Evolutionary conservation across 139 green algal genomes (phyloP).

Genomic region (Eudorina sp.): DNA sequence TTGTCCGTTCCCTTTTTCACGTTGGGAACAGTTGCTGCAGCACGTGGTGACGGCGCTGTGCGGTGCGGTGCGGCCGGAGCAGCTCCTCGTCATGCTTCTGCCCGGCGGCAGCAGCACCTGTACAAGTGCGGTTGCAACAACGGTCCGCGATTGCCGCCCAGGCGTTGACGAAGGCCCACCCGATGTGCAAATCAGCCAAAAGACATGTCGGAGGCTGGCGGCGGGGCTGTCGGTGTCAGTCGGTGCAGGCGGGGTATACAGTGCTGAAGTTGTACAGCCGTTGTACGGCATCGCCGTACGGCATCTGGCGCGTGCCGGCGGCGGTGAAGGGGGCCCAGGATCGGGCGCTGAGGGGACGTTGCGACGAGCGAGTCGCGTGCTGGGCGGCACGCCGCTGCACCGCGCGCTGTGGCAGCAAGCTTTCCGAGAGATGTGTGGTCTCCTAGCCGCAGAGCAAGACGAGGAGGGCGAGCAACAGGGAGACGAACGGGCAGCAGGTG

Average conservation of each 20-base stretch:
- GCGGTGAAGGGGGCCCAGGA: neutral
- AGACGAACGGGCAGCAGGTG: neutral
- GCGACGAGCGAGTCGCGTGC: neutral
- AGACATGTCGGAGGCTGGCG: slow-evolving; percentile 12
- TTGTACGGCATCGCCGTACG: slow-evolving; percentile 12
- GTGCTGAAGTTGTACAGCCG: neutral
- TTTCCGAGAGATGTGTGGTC: neutral
- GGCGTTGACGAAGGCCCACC: too few relatives aligned
- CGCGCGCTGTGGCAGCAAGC: slow-evolving; percentile 24
- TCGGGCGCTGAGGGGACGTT: neutral
- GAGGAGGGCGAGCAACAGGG: neutral
- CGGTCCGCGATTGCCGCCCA: too few relatives aligned
- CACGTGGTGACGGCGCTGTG: neutral
- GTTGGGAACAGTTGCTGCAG: slow-evolving; percentile 18
- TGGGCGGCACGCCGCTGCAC: slow-evolving; percentile 9
- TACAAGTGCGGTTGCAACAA: too few relatives aligned
- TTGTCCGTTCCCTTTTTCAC: too few relatives aligned
- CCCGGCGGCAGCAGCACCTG: too few relatives aligned
- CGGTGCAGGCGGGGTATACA: neutral
- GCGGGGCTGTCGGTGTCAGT: neutral
- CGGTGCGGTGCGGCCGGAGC: neutral
- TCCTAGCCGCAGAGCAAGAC: neutral
- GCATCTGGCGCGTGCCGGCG: neutral
- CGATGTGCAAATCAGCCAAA: too few relatives aligned
- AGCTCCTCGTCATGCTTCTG: neutral